Percentiles rank a stretch among this genome's conserved stretches.
phyloP scores from a whole-genome alignment of 75 land plant genomes.

The Ceratopteris richardii region DNA sequence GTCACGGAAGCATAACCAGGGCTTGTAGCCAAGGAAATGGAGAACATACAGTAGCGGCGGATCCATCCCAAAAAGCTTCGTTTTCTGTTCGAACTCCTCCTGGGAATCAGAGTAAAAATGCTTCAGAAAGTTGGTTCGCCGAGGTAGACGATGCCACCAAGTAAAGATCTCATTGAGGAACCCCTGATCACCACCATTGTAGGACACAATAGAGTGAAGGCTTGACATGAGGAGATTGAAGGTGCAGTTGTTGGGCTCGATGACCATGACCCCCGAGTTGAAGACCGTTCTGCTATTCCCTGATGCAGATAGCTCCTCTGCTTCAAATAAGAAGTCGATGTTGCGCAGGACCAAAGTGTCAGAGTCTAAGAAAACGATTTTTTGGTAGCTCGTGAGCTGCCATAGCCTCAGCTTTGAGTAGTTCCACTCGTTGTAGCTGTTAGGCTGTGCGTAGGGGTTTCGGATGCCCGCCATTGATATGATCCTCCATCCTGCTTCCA shows the following conservation, averaged over 20 bases:
- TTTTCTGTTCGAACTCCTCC: constrained; percentile 11
- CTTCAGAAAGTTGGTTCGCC: constrained; percentile 45
- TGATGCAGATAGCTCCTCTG: constrained; percentile 49
- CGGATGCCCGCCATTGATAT: constrained; percentile 45
- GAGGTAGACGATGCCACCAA: constrained; percentile 70
- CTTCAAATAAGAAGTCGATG: constrained; percentile 51
- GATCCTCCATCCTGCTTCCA: constrained; percentile 55
- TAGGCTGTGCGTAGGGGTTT: constrained; percentile 49
- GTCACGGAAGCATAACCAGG: constrained; percentile 64
- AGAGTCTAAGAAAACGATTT: constrained; percentile 67
- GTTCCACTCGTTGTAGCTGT: constrained; percentile 75
- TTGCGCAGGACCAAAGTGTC: constrained; percentile 53
- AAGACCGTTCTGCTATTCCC: constrained; percentile 41
- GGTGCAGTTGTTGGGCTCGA: constrained; percentile 70
- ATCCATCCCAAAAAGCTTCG: constrained; percentile 16
- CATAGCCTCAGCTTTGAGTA: constrained; percentile 75
- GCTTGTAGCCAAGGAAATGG: constrained; percentile 72
- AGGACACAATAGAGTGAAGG: constrained; percentile 17
- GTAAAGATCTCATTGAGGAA: constrained; percentile 51
- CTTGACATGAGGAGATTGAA: constrained; percentile 41
- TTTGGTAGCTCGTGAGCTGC: constrained; percentile 61
- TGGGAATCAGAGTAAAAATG: constrained; percentile 11
- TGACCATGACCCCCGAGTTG: constrained; percentile 81
- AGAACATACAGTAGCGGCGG: constrained; percentile 35
- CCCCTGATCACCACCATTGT: constrained; percentile 80